These are phyloP conservation scores for Cryoendolithus antarcticus DNA, from an alignment of 2,329 filamentous ascomycete species.

Conservation along the genomic window DNA sequence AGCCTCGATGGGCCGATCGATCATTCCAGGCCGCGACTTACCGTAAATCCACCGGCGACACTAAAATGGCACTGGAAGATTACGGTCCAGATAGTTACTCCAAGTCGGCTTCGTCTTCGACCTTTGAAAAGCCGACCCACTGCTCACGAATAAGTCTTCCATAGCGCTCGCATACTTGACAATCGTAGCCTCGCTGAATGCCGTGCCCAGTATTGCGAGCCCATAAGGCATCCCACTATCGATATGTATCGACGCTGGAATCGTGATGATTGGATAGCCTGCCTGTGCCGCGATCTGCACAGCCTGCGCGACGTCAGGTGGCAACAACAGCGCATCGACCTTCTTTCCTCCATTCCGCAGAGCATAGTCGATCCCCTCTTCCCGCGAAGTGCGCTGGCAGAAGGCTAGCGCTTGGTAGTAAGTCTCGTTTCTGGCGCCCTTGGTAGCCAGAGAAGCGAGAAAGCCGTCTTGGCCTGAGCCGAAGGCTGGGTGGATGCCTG, in stretches of 20 bases:
- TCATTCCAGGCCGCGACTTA: too few species aligned
- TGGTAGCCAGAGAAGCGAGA: constrained; percentile 47
- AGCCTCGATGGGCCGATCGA: too few species aligned
- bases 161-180: constrained; percentile 31
- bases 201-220: constrained; percentile 26
- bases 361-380: constrained; percentile 59
- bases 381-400: constrained; percentile 43
- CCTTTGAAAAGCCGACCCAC: constrained; percentile 10
- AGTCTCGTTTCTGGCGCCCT: constrained; percentile 49
- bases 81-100: constrained; percentile 27
- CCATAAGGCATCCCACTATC: constrained; percentile 34
- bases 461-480: constrained; percentile 61
- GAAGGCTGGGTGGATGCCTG: constrained; percentile 48
- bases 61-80: constrained; percentile 19
- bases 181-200: constrained; percentile 21
- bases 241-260: constrained; percentile 48
- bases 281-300: constrained; percentile 63
- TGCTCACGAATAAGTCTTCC: constrained; percentile 25
- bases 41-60: too few species aligned
- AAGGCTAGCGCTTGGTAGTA: constrained; percentile 57
- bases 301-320: constrained; percentile 54
- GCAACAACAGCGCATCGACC: constrained; percentile 55
- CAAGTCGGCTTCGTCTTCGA: constrained; percentile 26
- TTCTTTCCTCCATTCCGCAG: constrained; percentile 32
- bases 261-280: constrained; percentile 59